Evolutionary conservation across 176 grass and related monocot genomes (phyloP).

Genomic region (Zea luxurians): DNA sequence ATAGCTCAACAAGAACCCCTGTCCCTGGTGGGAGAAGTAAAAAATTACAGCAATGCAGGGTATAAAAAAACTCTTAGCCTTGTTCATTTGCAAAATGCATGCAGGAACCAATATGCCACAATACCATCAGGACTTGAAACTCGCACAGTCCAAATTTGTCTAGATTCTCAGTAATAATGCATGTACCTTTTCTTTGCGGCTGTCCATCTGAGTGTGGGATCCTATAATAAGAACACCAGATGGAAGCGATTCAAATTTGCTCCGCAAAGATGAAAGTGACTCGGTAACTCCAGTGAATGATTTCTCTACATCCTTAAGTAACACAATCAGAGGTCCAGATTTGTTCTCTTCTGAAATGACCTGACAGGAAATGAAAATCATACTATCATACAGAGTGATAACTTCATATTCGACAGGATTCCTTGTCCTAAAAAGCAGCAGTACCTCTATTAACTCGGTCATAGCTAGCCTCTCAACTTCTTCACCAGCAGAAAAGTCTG

Average conservation of each 20-base stretch:
- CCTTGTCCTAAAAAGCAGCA: constrained; percentile 6
- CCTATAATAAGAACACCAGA: constrained; percentile 90
- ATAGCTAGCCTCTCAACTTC: constrained; percentile 88
- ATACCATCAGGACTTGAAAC: constrained; percentile 12
- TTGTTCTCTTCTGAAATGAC: constrained; percentile 92
- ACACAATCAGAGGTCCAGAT: constrained; percentile 78
- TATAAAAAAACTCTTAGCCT: not conserved
- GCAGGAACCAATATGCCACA: not conserved
- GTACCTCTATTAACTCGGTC: constrained; percentile 87
- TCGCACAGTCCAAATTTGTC: not conserved
- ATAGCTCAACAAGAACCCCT: no score
- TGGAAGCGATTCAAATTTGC: constrained; percentile 76
- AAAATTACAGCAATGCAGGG: constrained; percentile 5
- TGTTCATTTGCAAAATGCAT: not conserved
- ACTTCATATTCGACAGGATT: not conserved
- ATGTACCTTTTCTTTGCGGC: constrained; percentile 98
- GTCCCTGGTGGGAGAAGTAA: not conserved
- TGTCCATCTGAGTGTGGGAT: constrained; percentile 87
- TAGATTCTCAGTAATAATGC: constrained; percentile 22
- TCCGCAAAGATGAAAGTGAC: constrained; percentile 70
- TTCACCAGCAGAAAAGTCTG: constrained; percentile 57
- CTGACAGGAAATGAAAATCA: constrained; percentile 50
- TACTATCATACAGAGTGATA: constrained; percentile 12
- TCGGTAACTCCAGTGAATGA: constrained; percentile 85
- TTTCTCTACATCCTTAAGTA: constrained; percentile 97